phyloP scores from a whole-genome alignment of 208 protist species.

The Strigomonas culicis region DNA sequence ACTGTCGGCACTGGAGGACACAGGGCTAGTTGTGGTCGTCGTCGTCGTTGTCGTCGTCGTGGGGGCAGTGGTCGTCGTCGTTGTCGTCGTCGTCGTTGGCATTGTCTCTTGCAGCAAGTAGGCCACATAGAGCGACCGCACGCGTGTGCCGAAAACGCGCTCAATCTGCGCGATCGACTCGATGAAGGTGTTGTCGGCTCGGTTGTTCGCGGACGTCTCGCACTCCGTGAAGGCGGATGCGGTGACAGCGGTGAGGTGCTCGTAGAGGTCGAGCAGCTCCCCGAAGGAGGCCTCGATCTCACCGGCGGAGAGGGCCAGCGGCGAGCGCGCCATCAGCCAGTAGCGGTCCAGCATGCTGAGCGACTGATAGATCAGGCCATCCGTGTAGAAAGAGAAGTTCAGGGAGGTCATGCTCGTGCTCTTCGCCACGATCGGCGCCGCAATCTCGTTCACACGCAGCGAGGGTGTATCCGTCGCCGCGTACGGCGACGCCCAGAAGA shows the following conservation, averaged over 20 bases:
- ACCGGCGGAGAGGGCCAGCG: slow-evolving; percentile 38
- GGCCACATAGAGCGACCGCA: slow-evolving; percentile 34
- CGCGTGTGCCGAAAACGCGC: slow-evolving; percentile 22
- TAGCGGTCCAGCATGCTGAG: slow-evolving; percentile 54
- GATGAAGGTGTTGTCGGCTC: slow-evolving; percentile 24
- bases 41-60: slow-evolving; percentile 4
- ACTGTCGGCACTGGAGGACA: not conserved
- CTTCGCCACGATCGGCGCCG: slow-evolving; percentile 21
- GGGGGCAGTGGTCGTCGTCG: slow-evolving; percentile 1
- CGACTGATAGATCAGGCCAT: slow-evolving; percentile 50
- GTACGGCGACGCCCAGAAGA: slow-evolving; percentile 31
- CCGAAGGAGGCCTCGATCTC: slow-evolving; percentile 33
- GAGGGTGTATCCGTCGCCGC: slow-evolving; percentile 20
- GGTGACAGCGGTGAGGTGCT: slow-evolving; percentile 19
- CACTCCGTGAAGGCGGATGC: slow-evolving; percentile 23
- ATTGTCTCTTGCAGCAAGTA: slow-evolving; percentile 23
- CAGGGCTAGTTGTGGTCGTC: slow-evolving; percentile 6
- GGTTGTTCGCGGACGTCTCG: slow-evolving; percentile 17
- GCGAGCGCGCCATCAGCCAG: slow-evolving; percentile 38
- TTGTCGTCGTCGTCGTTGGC: slow-evolving; percentile 6
- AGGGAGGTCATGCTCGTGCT: slow-evolving; percentile 18
- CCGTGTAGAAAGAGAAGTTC: slow-evolving; percentile 37
- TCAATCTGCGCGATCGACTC: slow-evolving; percentile 29
- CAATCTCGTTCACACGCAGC: slow-evolving; percentile 30
- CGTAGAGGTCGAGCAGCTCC: slow-evolving; percentile 27